Base-by-base conservation (phyloP, 2,329 filamentous ascomycete genomes). In the Fusarium algeriense region DNA sequence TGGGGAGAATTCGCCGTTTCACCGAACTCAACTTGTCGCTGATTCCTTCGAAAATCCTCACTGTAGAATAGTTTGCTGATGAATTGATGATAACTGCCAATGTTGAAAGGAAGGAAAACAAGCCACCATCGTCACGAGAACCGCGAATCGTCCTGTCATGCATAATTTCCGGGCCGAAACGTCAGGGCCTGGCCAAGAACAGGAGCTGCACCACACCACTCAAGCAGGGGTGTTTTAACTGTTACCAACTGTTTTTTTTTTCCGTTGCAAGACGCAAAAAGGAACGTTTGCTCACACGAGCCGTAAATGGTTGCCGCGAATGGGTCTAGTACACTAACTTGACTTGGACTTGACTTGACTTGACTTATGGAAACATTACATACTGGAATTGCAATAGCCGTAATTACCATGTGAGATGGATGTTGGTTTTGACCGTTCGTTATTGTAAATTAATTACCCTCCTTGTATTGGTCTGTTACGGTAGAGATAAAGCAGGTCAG, bases 91-190 rank as follows among this genome's bases (percentile, higher is more conserved):
- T 43, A 23, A 23, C 23, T 23, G 23, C 23, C 23, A 19, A 19
- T 37, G 35, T 15, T 17, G 38, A 30, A 30, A 17, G 35, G 34
- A 19, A 17, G 26, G 41, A 12, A 12, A 30, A 23, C 32, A 62
- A 68, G 58, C 48, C 59, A 55, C 62, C 66, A 66, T 67, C 62
- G 71, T 75, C 73, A 75, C 73, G 70, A 68, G 62, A 48, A 60
- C 49, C 55, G 64, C 60, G 50, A 64, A 60, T 73, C 69, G 67
- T 59, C 60, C 59, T 69, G 71, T 64, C 73, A 75, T 73, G 73
- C 74, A 76, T 70, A 56, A 65, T 67, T 60, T 66, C 73, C 74
- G 74, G 70, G 56, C 74, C 73, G 74, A 76, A 75, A 75, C 73
- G 73, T 70, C 73, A 74, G 60, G 71, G 64, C 46, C 37, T 41